Evolutionary conservation across 1,139 yeast species (phyloP).

Genomic region (Arxiozyma bovina): DNA sequence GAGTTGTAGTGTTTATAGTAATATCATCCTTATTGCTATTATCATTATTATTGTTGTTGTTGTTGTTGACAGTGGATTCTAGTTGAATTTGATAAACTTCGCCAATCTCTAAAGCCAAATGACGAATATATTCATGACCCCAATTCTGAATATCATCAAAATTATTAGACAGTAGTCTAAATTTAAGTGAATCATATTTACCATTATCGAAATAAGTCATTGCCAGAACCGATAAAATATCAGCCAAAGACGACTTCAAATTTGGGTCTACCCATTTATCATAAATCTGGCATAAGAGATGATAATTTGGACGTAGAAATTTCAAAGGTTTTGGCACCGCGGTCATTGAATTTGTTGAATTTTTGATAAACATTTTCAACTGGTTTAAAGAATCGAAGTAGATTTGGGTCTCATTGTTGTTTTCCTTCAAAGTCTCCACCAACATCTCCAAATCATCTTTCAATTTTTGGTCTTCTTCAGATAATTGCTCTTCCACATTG

Average conservation of each 20-base stretch:
- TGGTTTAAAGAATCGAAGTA: constrained; percentile 55
- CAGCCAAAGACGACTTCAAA: constrained; percentile 53
- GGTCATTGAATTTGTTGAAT: constrained; percentile 96
- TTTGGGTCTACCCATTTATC: constrained; percentile 49
- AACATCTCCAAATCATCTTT: constrained; percentile 80
- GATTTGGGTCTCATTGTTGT: constrained; percentile 36
- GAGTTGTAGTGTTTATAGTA: neutral
- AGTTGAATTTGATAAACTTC: constrained; percentile 51
- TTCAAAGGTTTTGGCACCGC: constrained; percentile 98
- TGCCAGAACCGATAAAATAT: constrained; percentile 83
- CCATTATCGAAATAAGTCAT: constrained; percentile 91
- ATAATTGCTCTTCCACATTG: constrained; percentile 63
- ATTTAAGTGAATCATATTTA: constrained; percentile 70
- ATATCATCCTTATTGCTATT: constrained; percentile 4
- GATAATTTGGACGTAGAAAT: constrained; percentile 83
- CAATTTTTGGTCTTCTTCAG: constrained; percentile 87
- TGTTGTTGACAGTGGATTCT: constrained; percentile 7
- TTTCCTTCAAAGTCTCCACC: constrained; percentile 62
- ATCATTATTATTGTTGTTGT: constrained; percentile 3
- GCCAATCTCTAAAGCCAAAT: constrained; percentile 89
- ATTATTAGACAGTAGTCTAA: constrained; percentile 59
- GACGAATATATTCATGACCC: constrained; percentile 98
- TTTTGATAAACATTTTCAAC: constrained; percentile 71
- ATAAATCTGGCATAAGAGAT: constrained; percentile 53
- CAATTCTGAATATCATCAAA: constrained; percentile 52